These are phyloP conservation scores for Chrysoporthe deuterocubensis DNA, from an alignment of 2,329 filamentous ascomycete genomes.

Conservation along the genomic window DNA sequence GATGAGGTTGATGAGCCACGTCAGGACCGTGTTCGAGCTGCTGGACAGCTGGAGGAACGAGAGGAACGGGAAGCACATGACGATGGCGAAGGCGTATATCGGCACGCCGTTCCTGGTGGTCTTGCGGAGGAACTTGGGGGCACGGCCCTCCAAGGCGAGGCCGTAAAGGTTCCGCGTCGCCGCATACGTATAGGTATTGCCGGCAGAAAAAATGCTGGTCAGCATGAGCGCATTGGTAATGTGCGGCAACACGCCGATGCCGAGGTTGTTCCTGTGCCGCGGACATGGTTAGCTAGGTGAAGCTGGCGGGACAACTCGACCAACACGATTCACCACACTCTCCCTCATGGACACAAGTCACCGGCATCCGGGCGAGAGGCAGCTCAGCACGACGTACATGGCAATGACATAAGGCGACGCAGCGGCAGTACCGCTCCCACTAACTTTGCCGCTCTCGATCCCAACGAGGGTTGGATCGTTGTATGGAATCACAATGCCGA, in stretches of 20 bases:
- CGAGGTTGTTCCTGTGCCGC: constrained; percentile 45
- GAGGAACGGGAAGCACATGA: constrained; percentile 57
- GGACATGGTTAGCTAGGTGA: background rate
- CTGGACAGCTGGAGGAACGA: constrained; percentile 26
- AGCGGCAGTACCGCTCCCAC: constrained; percentile 50
- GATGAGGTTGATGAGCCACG: constrained; percentile 60
- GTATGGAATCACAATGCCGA: constrained; percentile 69
- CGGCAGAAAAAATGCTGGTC: constrained; percentile 29
- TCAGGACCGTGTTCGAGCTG: constrained; percentile 32
- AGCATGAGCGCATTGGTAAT: constrained; percentile 58
- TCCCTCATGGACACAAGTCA: background rate
- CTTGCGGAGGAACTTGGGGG: constrained; percentile 52
- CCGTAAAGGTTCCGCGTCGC: constrained; percentile 29
- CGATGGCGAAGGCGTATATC: constrained; percentile 59
- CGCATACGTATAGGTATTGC: constrained; percentile 29
- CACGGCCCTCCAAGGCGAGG: constrained; percentile 28
- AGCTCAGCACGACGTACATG: constrained; percentile 43
- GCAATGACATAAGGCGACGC: constrained; percentile 68
- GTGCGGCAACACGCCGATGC: constrained; percentile 57
- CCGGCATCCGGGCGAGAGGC: background rate
- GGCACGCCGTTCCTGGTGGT: constrained; percentile 65
- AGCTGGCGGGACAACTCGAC: background rate
- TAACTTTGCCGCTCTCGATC: constrained; percentile 48
- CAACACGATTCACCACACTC: background rate
- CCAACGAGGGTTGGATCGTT: constrained; percentile 59